Evolutionary conservation across 176 grass and related monocot genomes (phyloP).

Genomic region (Avena sativa): DNA sequence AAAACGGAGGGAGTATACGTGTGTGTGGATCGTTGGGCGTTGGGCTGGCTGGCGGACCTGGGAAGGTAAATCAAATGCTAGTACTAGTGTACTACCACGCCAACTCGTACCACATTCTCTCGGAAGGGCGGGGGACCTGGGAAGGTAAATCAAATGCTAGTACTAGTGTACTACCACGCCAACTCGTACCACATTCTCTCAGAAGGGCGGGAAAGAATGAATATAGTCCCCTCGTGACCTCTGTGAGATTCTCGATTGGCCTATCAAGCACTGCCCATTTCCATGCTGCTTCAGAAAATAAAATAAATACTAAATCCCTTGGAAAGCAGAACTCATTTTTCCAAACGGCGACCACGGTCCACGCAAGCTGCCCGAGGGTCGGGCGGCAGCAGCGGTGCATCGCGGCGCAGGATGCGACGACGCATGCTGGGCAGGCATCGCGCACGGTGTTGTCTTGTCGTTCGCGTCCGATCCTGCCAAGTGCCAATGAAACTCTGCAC

Average conservation of each 20-base stretch:
- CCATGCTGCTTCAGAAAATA: neutral
- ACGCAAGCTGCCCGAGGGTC: neutral
- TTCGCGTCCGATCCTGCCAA: neutral
- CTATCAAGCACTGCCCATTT: too few relatives aligned
- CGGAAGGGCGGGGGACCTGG: neutral
- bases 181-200: neutral
- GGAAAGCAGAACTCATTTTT: neutral
- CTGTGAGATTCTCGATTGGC: neutral
- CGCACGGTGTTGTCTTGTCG: slow-evolving; percentile 8
- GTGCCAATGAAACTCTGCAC: neutral
- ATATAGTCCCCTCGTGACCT: neutral
- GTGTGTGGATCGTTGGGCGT: neutral
- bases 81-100: neutral
- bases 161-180: neutral
- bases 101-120: neutral
- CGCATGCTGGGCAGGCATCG: neutral
- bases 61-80: neutral
- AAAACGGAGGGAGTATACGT: too few relatives aligned
- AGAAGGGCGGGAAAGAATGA: neutral
- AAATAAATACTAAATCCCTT: neutral
- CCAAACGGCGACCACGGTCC: slow-evolving; percentile 13
- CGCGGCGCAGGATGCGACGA: neutral
- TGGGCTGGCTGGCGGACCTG: neutral
- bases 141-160: neutral
- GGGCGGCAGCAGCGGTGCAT: neutral